These are phyloP conservation scores for Nitzschia sp. DNA, from an alignment of 108 stramenopile species.

Conservation along the genomic window DNA sequence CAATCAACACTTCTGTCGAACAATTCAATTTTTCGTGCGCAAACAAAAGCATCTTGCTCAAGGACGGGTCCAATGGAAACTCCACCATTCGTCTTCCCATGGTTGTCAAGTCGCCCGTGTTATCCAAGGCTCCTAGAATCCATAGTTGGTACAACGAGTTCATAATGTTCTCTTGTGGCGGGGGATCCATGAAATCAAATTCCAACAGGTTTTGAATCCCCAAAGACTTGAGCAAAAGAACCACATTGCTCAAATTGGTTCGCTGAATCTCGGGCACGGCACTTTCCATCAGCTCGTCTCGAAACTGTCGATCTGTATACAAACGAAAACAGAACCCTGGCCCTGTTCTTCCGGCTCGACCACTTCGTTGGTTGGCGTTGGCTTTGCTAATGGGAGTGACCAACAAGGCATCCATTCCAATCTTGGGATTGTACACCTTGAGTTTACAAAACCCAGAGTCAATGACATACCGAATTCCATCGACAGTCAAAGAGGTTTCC, in stretches of 20 bases:
- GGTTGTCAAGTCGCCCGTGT: conserved; percentile 87
- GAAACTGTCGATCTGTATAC: conserved; percentile 95
- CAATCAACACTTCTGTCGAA: conserved; percentile 90
- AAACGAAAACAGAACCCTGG: conserved; percentile 96
- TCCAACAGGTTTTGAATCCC: conserved; percentile 91
- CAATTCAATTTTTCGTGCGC: conserved; percentile 86
- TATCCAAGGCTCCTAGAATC: conserved; percentile 97
- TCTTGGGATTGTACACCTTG: conserved; percentile 99
- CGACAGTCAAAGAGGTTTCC: conserved; percentile 97
- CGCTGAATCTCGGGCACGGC: conserved; percentile 98
- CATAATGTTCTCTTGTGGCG: conserved; percentile 96
- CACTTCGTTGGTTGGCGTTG: conserved; percentile 96
- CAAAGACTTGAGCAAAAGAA: conserved; percentile 94
- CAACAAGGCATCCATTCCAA: conserved; percentile 98
- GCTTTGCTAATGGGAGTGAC: conserved; percentile 96
- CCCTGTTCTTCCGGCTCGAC: conserved; percentile 96
- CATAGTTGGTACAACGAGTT: conserved; percentile 97
- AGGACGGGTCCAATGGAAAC: conserved; percentile 95
- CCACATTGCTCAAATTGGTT: conserved; percentile 98
- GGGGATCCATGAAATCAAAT: conserved; percentile 99
- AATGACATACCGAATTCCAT: conserved; percentile 91
- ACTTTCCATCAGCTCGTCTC: conserved; percentile 92
- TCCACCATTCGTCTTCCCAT: conserved; percentile 95
- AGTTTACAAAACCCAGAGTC: conserved; percentile 98
- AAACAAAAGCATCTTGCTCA: conserved; percentile 97